Conservation (phyloP, 1,284 basidiomycete genomes). For the Cryptococcus sp. region DNA sequence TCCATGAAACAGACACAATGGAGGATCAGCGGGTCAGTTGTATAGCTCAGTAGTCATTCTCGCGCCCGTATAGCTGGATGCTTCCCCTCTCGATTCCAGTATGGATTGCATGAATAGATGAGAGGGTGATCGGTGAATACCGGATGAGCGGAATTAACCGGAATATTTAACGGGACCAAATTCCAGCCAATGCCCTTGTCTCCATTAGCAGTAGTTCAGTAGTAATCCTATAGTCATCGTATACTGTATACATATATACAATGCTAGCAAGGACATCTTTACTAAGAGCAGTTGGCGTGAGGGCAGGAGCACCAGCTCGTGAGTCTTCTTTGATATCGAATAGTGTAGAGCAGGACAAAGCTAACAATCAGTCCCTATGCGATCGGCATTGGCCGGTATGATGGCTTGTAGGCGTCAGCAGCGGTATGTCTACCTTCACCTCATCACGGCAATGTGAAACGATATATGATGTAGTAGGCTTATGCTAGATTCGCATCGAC, state of each 20-base stretch:
- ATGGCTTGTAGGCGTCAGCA: not conserved
- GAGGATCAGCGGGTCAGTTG: too few relatives aligned
- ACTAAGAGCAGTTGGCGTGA: not conserved
- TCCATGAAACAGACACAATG: too few relatives aligned
- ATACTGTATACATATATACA: not conserved
- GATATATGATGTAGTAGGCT: not conserved
- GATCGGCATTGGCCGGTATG: not conserved
- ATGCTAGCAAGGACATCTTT: not conserved
- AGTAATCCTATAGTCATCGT: not conserved
- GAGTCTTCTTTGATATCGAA: not conserved
- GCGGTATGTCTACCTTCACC: not conserved
- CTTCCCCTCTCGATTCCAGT: too few relatives aligned
- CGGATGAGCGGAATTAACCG: not conserved
- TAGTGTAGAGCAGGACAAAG: not conserved
- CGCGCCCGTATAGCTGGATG: too few relatives aligned
- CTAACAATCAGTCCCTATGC: not conserved
- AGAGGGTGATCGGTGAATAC: too few relatives aligned
- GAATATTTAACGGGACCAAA: not conserved
- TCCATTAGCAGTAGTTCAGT: not conserved
- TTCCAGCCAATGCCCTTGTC: not conserved
- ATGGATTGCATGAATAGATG: too few relatives aligned
- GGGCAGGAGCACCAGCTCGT: not conserved
- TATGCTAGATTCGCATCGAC: constrained; percentile 23
- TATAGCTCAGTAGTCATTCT: too few relatives aligned
- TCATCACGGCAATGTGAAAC: not conserved